A percentile compares a stretch with the other conserved stretches of the same genome.
Conservation (phyloP, 345 rosid species). For the Gossypium ekmanianum region DNA sequence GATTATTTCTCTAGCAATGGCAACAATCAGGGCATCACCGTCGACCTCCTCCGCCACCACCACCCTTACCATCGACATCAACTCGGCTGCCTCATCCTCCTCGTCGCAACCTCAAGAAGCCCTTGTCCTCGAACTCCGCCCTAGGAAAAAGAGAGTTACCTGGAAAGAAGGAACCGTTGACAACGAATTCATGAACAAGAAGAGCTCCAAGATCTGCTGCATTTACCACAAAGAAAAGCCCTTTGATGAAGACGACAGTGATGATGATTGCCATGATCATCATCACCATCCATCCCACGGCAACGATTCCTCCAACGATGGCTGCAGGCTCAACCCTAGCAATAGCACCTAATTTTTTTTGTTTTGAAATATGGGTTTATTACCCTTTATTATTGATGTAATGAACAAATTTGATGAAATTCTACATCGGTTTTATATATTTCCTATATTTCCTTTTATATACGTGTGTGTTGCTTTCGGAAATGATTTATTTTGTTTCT, state of each 20-base stretch:
- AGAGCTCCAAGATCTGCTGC: constrained; percentile 96
- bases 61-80: constrained; percentile 44
- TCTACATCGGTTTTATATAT: not conserved
- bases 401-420: not conserved
- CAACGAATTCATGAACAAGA: constrained; percentile 95
- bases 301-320: constrained; percentile 22
- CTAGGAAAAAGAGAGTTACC: constrained; percentile 80
- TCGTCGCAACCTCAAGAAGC: constrained; percentile 38
- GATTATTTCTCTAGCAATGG: constrained; percentile 19
- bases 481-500: not conserved
- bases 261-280: constrained; percentile 49
- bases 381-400: not conserved
- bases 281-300: constrained; percentile 20
- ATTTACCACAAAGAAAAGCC: constrained; percentile 92
- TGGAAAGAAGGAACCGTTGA: constrained; percentile 97
- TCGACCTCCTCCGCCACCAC: constrained; percentile 29
- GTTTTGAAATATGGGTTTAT: not conserved
- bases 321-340: constrained; percentile 15
- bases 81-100: constrained; percentile 20
- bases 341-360: constrained; percentile 9
- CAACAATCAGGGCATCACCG: constrained; percentile 26
- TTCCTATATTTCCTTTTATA: not conserved
- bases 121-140: constrained; percentile 58
- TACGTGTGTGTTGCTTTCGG: not conserved
- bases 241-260: constrained; percentile 86